Evolutionary conservation across 1,139 yeast genomes (phyloP).

Genomic region (Candida labiduridarum): DNA sequence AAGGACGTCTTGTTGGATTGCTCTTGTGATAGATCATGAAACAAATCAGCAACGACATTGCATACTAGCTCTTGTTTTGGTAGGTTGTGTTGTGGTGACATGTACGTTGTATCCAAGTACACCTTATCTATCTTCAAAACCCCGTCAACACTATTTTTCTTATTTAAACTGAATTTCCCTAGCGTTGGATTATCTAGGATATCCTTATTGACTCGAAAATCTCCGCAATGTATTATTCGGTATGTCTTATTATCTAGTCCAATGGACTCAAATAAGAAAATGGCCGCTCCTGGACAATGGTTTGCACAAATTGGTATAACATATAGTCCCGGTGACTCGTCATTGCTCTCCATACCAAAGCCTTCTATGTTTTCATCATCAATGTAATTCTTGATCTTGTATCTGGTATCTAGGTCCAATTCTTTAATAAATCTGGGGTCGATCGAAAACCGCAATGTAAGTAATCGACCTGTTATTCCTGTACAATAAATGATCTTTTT

Average conservation of each 20-base stretch:
- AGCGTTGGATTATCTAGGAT: conserved; percentile 42
- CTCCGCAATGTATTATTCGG: conserved; percentile 82
- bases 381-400: conserved; percentile 25
- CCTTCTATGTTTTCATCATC: conserved; percentile 13
- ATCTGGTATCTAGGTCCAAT: conserved; percentile 47
- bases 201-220: conserved; percentile 69
- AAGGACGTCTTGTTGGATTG: conserved; percentile 26
- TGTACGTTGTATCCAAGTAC: conserved; percentile 87
- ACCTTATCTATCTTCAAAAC: conserved; percentile 45
- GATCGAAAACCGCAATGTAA: conserved; percentile 56
- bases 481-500: conserved; percentile 65
- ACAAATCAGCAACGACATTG: conserved; percentile 55
- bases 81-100: conserved; percentile 71
- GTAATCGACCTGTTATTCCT: conserved; percentile 61
- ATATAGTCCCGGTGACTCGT: conserved; percentile 45
- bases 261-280: conserved; percentile 68
- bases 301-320: conserved; percentile 80
- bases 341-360: conserved; percentile 18
- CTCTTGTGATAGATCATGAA: conserved; percentile 37
- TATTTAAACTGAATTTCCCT: conserved; percentile 31
- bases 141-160: conserved; percentile 6
- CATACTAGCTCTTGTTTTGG: conserved; percentile 78
- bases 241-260: conserved; percentile 26
- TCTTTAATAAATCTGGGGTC: conserved; percentile 52
- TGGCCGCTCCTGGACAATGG: conserved; percentile 94